phyloP scores from a whole-genome alignment of 2,329 filamentous ascomycete genomes.

The Colletotrichum sp. region DNA sequence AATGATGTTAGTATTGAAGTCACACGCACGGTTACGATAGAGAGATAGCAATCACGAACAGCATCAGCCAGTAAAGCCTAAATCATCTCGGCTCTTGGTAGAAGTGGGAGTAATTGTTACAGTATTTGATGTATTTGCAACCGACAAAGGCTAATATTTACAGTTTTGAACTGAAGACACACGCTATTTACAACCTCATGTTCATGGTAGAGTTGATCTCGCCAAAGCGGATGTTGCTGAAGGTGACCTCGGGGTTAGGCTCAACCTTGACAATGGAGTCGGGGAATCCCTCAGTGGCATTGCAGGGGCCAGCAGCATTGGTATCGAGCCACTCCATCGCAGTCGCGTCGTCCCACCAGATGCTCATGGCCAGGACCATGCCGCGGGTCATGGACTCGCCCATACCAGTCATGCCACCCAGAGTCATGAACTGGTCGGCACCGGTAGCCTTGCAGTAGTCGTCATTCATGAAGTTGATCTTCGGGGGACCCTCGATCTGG shows the following conservation, averaged over 20 bases:
- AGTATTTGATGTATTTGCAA: too few species aligned
- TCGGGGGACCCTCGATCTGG: slow-evolving; percentile 23
- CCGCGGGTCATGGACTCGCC: slow-evolving; percentile 49
- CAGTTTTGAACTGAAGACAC: not conserved
- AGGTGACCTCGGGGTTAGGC: slow-evolving; percentile 55
- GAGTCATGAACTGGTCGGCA: slow-evolving; percentile 28
- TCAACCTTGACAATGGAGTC: slow-evolving; percentile 45
- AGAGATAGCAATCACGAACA: too few species aligned
- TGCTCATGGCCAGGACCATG: slow-evolving; percentile 59
- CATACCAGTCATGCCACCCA: slow-evolving; percentile 46
- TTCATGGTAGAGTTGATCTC: slow-evolving; percentile 47
- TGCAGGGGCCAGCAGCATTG: slow-evolving; percentile 58
- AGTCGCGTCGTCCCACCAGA: slow-evolving; percentile 59
- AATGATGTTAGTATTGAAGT: too few species aligned
- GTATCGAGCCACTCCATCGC: slow-evolving; percentile 64
- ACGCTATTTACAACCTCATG: not conserved
- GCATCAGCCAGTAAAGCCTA: too few species aligned
- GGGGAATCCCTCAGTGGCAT: slow-evolving; percentile 57
- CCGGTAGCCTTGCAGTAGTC: slow-evolving; percentile 29
- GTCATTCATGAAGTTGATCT: slow-evolving; percentile 31
- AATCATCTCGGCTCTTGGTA: too few species aligned
- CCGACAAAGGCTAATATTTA: too few species aligned
- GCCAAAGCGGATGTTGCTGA: slow-evolving; percentile 62
- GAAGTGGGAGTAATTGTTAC: too few species aligned
- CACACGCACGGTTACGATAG: too few species aligned